Base-by-base conservation (phyloP, 306 rosid species). In the Cicer judaicum region DNA sequence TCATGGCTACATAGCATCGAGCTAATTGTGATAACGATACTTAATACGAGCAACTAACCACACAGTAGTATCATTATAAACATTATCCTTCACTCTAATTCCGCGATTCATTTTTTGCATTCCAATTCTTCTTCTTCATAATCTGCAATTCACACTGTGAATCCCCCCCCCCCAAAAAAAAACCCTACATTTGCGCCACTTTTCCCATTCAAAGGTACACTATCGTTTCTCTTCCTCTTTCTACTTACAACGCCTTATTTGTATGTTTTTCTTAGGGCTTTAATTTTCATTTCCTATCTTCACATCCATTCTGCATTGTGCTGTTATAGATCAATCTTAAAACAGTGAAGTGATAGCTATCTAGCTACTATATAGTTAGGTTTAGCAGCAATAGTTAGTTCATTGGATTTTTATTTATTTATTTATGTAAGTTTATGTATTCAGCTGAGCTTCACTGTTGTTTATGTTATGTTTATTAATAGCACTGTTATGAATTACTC, bases 131-230 rank as follows among this genome's bases (percentile, higher is more conserved):
- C 41, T 55, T 54, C 21, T 62, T 61, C 36, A 7, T 39, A 19
- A 6, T 12, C 83, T 63, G 11, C 59, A 50, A 78, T 64, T 38
- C 34, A 15, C 83, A 73, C 24, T 73, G 2, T 49, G 21, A 24
- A 64, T 19, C 13, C 54, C n/a, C n/a, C n/a, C n/a, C n/a, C n/a
- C n/a, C 70, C 46, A 18, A 7, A 80, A 78, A 41, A 4, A 80
- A 78, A 74, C 84, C 84, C 84, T 79, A 66, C 79, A 66, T 74
- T 80, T 61, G 42, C 67, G 4, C 53, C 41, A 34, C 36, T 46
- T 1, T 64, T 3, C 48, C 34, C 21, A 60, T 39, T 34, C 70
- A 47, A 41, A 81, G 74, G 81, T 63, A 70, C 46, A 15, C 34
- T 7, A 4, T 13, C 52, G 2, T 64, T 42, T 10, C n/a, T 54